A percentile compares a stretch with the other conserved stretches of the same genome.
phyloP scores from a whole-genome alignment of 73 alveolate species.

The Effrenium voratum region DNA sequence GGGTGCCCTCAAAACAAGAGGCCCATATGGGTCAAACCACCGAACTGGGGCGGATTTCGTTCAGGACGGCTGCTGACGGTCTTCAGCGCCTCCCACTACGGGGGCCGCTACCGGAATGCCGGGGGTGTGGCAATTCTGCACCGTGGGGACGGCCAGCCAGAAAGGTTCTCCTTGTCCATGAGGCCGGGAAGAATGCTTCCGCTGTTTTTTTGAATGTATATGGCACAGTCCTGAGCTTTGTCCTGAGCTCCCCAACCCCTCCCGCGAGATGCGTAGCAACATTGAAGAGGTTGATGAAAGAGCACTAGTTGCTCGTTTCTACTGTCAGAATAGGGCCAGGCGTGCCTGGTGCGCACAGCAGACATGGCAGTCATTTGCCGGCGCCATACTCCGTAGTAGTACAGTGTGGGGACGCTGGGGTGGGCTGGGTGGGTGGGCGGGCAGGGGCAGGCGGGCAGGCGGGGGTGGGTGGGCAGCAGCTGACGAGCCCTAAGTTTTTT shows the following conservation, averaged over 20 bases:
- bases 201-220: background rate
- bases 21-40: too few relatives aligned
- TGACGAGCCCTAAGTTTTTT: too few relatives aligned
- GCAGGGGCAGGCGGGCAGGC: too few relatives aligned
- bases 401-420: too few relatives aligned
- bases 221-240: background rate
- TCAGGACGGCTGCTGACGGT: constrained; percentile 18
- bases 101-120: constrained; percentile 20
- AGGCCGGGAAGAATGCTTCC: background rate
- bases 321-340: background rate
- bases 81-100: constrained; percentile 59
- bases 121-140: constrained; percentile 54
- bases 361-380: background rate
- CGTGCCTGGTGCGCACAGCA: background rate
- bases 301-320: background rate
- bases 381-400: too few relatives aligned
- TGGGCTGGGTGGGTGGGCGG: too few relatives aligned
- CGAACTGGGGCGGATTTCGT: too few relatives aligned
- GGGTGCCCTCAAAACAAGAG: too few relatives aligned
- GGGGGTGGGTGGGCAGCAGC: too few relatives aligned
- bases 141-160: background rate
- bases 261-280: too few relatives aligned
- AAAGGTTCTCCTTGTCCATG: background rate
- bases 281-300: background rate
- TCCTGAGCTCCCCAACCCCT: too few relatives aligned